Conservation (phyloP, 306 rosid genomes). For the Gynostemma pentaphyllum region DNA sequence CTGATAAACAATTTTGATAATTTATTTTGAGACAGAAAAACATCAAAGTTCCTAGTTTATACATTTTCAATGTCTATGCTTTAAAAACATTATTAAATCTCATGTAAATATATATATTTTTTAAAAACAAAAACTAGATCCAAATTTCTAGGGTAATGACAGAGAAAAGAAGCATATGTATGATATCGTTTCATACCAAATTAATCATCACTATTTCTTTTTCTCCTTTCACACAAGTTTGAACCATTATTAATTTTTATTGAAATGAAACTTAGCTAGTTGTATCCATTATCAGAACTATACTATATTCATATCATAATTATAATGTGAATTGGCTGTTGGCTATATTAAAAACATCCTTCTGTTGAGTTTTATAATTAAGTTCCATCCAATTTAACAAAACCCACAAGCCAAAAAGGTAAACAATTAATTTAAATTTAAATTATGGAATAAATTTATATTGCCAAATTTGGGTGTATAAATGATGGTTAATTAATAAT, state of each 20-base stretch:
- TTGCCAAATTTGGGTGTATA: background rate
- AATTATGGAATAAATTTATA: background rate
- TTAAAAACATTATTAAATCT: background rate
- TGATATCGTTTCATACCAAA: slow-evolving; percentile 6
- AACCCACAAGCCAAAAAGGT: background rate
- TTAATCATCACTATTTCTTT: slow-evolving; percentile 4
- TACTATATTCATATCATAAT: background rate
- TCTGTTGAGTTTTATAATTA: slow-evolving; percentile 8
- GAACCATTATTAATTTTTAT: background rate
- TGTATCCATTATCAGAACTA: background rate
- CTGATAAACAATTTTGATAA: background rate
- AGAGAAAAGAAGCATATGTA: background rate
- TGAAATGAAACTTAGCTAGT: background rate
- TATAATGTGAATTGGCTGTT: slow-evolving; percentile 3
- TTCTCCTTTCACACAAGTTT: background rate
- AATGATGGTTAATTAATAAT: background rate
- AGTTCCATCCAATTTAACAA: background rate
- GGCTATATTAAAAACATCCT: slow-evolving; percentile 1
- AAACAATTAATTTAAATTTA: background rate
- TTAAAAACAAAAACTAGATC: slow-evolving; percentile 1
- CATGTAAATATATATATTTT: no score
- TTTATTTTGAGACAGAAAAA: slow-evolving; percentile 1
- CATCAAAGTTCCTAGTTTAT: background rate
- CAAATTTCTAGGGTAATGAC: slow-evolving; percentile 3
- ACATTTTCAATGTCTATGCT: background rate